Evolutionary conservation across 108 stramenopile genomes (phyloP), one percentile per base, ranked within the genome.

Genomic region (Cyclotella distinguenda): DNA sequence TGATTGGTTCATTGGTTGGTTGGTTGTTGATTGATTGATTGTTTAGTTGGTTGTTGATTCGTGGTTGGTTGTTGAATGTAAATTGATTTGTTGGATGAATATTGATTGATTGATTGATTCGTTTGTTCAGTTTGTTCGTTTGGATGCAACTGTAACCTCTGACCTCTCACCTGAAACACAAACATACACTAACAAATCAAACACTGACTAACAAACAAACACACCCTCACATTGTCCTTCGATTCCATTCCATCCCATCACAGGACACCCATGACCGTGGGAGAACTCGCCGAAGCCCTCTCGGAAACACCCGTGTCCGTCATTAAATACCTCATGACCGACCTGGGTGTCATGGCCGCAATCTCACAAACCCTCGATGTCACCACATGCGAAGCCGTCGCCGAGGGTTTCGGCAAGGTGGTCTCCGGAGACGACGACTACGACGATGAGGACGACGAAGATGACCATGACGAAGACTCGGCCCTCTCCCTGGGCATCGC

Each of bases 291-390:
- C 5, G 88, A 86, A 60, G 62, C 77, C 53, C 78, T 97, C 63
- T 88, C 82, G 45, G 88, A 92, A 54, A 94, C 88, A 55, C 86
- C 89, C 1, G 82, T 89, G 1, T 85, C 92, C 12, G 85, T 98
- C n/a, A 91, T 98, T 65, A 96, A 98, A 71, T 87, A 75, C 68
- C 79, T 96, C 13, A 96, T 98, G 95, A 84, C 87, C 8, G 90
- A 96, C 70, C 72, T 92, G 6, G 97, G 97, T 22, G 87, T 98
- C 12, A 90, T 98, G 94, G 95, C 95, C 22, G 84, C 89, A 19
- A 82, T 94, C 59, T 96, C 89, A 9, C 96, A 96, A 76, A 85
- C 62, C 46, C 68, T 98, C 34, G 95, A 96, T 82, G 66, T 71
- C 25, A 61, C 88, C 18, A 95, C 91, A 4, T 93, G 91, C 34